A percentile compares a stretch with the other conserved stretches of the same genome.
phyloP scores from a whole-genome alignment of 176 grass and related monocot genomes.

The Eremochloa ophiuroides region DNA sequence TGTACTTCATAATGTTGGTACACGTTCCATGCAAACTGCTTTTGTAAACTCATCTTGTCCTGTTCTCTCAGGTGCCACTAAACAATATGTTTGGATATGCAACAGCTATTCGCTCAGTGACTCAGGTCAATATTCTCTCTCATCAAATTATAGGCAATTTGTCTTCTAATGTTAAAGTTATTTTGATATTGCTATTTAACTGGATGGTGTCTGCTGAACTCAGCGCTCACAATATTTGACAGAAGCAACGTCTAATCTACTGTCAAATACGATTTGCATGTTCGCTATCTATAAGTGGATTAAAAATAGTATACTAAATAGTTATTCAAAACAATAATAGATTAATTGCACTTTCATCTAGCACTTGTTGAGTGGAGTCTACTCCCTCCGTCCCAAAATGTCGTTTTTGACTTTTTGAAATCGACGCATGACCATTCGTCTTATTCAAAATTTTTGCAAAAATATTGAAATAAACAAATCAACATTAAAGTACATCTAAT shows the following conservation, averaged over 20 bases:
- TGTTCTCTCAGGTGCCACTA: constrained; percentile 72
- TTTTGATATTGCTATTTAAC: background rate
- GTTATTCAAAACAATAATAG: background rate
- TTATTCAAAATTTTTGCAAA: too few relatives aligned
- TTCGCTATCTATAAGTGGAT: background rate
- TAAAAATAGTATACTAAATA: background rate
- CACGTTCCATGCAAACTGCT: background rate
- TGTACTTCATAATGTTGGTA: background rate
- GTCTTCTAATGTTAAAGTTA: background rate
- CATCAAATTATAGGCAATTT: background rate
- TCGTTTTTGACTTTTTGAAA: too few relatives aligned
- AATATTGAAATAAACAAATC: too few relatives aligned
- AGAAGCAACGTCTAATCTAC: background rate
- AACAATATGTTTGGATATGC: constrained; percentile 99
- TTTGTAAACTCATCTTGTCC: background rate
- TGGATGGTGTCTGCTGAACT: background rate
- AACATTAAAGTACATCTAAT: too few relatives aligned
- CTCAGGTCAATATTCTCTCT: constrained; percentile 58
- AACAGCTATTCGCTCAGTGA: constrained; percentile 84
- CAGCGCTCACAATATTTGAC: background rate
- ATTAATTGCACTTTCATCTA: too few relatives aligned
- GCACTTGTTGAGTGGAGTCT: too few relatives aligned
- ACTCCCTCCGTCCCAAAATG: too few relatives aligned
- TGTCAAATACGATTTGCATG: background rate
- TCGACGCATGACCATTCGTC: too few relatives aligned